A percentile compares a stretch with the other conserved stretches of the same genome.
Conservation (phyloP, 225 moss, liverwort and hornwort genomes). For the Ulota crispa region DNA sequence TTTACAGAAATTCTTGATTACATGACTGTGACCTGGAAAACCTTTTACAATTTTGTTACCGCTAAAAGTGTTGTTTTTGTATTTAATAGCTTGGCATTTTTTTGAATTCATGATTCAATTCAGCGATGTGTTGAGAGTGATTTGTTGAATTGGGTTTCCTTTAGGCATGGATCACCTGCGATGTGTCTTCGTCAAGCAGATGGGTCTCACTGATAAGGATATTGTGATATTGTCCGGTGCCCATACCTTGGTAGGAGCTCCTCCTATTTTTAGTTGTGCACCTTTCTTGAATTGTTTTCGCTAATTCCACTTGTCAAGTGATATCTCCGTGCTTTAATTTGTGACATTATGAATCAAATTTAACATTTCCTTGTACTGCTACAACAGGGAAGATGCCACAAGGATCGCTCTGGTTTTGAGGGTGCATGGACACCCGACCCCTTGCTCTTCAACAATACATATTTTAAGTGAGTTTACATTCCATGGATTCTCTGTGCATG, state of each 20-base stretch:
- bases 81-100: background rate
- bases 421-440: slow-evolving; percentile 90
- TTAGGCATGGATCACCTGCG: slow-evolving; percentile 85
- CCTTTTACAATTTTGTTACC: background rate
- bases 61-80: background rate
- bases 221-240: slow-evolving; percentile 92
- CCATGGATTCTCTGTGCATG: background rate
- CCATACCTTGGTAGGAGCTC: slow-evolving; percentile 79
- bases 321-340: background rate
- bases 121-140: background rate
- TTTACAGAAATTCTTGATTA: too few species aligned
- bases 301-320: background rate
- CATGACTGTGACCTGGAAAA: background rate
- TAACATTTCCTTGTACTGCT: background rate
- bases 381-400: slow-evolving; percentile 60
- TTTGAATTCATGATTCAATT: background rate
- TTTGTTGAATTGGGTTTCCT: background rate
- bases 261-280: background rate
- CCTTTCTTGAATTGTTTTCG: background rate
- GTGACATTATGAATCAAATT: background rate
- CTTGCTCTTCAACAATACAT: slow-evolving; percentile 71
- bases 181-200: slow-evolving; percentile 69
- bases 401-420: slow-evolving; percentile 92
- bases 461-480: slow-evolving; percentile 59
- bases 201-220: slow-evolving; percentile 84